A percentile compares a stretch with the other conserved stretches of the same genome.
Evolutionary conservation across 805 yeast genomes (phyloP).

Genomic region (Sugiyamaella lignohabitans): DNA sequence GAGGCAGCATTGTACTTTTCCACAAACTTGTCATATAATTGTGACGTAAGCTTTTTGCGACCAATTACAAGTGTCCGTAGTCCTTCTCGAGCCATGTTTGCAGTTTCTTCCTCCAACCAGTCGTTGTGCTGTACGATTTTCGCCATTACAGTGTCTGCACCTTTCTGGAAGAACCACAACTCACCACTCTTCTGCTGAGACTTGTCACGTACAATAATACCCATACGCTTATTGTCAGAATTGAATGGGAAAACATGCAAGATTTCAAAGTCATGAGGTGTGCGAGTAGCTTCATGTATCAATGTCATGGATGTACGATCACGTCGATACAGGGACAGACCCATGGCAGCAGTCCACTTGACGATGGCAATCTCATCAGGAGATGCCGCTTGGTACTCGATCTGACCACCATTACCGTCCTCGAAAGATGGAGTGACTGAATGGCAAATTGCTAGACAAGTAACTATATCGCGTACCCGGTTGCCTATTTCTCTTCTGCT

Average conservation of each 20-base stretch:
- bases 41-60: conserved; percentile 57
- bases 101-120: conserved; percentile 97
- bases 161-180: conserved; percentile 81
- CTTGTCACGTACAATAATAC: conserved; percentile 65
- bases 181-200: conserved; percentile 63
- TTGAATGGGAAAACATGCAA: conserved; percentile 87
- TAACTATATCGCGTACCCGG: conserved; percentile 71
- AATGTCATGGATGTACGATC: conserved; percentile 73
- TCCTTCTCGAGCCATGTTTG: conserved; percentile 98
- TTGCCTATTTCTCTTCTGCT: conserved; percentile 64
- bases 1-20: conserved; percentile 65
- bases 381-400: conserved; percentile 92
- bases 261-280: conserved; percentile 50
- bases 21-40: conserved; percentile 56
- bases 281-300: conserved; percentile 52
- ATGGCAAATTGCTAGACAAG: conserved; percentile 89
- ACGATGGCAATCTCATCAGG: conserved; percentile 99
- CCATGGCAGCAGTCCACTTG: conserved; percentile 80
- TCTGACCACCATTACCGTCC: conserved; percentile 42
- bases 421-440: conserved; percentile 92
- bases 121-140: conserved; percentile 77
- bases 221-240: conserved; percentile 96
- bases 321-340: conserved; percentile 70
- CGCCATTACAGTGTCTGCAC: conserved; percentile 94
- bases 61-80: conserved; percentile 90